Evolutionary conservation across 108 stramenopile genomes (phyloP).

Genomic region (Cyclostephanos tholiformis): DNA sequence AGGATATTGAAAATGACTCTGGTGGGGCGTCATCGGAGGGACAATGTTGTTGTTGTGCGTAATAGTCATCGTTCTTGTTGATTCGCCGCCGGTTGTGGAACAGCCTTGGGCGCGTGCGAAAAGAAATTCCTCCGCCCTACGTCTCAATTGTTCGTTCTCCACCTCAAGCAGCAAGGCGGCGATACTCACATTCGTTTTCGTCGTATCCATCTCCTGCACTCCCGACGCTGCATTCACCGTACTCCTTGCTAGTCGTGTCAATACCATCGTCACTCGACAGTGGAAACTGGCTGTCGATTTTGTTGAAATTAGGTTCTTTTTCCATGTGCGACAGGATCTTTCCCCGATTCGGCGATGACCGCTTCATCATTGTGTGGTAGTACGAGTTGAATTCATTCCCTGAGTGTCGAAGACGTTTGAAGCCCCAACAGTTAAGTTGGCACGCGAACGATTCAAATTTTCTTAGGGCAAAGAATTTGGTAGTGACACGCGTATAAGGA

Average conservation of each 20-base stretch:
- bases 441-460: constrained; percentile 39
- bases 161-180: no score
- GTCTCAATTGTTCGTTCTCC: no score
- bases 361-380: constrained; percentile 39
- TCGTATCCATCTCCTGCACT: no score
- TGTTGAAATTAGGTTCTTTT: constrained; percentile 37
- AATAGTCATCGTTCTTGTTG: no score
- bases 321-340: constrained; percentile 26
- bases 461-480: constrained; percentile 56
- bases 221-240: no score
- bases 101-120: no score
- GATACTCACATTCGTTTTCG: no score
- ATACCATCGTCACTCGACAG: no score
- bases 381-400: constrained; percentile 22
- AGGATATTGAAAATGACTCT: neutral
- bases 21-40: neutral
- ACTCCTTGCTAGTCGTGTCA: no score
- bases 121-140: no score
- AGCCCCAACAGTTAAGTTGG: constrained; percentile 33
- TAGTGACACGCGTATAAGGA: constrained; percentile 35
- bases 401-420: constrained; percentile 19
- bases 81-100: no score
- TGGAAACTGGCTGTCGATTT: constrained; percentile 25
- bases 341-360: constrained; percentile 23
- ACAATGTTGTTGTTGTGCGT: no score